These are phyloP conservation scores for Spathaspora sp. DNA, from an alignment of 805 yeast species.

Conservation along the genomic window DNA sequence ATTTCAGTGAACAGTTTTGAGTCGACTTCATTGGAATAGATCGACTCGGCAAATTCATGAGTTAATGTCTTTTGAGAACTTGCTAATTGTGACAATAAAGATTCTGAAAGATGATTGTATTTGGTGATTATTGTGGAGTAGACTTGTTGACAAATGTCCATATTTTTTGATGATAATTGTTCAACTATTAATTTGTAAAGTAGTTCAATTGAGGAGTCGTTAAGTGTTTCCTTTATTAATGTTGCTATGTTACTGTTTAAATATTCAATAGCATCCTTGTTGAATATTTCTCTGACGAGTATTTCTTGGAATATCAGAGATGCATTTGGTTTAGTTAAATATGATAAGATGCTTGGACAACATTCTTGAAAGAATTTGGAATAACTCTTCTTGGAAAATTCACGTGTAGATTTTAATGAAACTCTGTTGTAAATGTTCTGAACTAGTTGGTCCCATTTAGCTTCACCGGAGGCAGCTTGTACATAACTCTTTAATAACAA, in stretches of 20 bases:
- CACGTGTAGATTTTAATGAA: constrained; percentile 15
- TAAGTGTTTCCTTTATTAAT: constrained; percentile 3
- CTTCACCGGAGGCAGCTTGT: neutral
- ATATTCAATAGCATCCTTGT: constrained; percentile 4
- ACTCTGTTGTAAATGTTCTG: constrained; percentile 21
- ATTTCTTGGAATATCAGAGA: constrained; percentile 1
- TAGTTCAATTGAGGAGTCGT: constrained; percentile 9
- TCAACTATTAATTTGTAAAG: constrained; percentile 26
- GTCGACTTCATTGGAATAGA: constrained; percentile 30
- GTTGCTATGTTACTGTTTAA: constrained; percentile 2
- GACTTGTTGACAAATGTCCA: constrained; percentile 44
- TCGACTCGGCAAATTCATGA: constrained; percentile 42
- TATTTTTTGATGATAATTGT: constrained; percentile 28
- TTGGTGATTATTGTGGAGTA: constrained; percentile 38
- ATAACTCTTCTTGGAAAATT: constrained; percentile 27
- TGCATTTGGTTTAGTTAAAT: neutral
- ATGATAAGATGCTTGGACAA: constrained; percentile 13
- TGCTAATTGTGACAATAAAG: constrained; percentile 41
- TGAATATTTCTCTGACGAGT: neutral
- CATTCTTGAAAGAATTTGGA: constrained; percentile 24
- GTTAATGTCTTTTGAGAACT: constrained; percentile 52
- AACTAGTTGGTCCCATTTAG: constrained; percentile 23
- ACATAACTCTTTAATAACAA: constrained; percentile 21
- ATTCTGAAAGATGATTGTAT: constrained; percentile 39
- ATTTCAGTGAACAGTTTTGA: constrained; percentile 10